A percentile compares a stretch with the other conserved stretches of the same genome.
Evolutionary conservation across 345 rosid genomes (phyloP).

Genomic region (Chamaenerion angustifolium): DNA sequence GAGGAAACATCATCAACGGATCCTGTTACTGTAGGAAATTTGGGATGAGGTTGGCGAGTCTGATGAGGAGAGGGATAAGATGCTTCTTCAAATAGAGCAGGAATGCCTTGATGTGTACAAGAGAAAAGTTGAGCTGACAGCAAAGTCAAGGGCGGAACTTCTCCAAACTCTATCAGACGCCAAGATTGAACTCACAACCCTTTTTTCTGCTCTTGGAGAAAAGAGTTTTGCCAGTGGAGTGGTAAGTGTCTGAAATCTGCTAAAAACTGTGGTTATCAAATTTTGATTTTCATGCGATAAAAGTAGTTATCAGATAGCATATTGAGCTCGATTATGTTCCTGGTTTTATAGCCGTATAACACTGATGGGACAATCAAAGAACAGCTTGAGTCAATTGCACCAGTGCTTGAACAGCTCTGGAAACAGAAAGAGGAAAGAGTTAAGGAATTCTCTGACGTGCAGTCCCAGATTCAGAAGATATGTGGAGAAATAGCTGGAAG

Average conservation of each 20-base stretch:
- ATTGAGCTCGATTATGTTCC: constrained; percentile 1
- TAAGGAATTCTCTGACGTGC: constrained; percentile 60
- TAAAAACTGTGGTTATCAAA: too few species aligned
- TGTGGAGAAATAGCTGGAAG: constrained; percentile 79
- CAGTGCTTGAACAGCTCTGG: constrained; percentile 80
- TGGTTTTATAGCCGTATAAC: constrained; percentile 53
- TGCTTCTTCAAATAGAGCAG: constrained; percentile 85
- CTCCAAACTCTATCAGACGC: constrained; percentile 81
- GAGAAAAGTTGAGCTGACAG: constrained; percentile 84
- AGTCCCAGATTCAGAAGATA: constrained; percentile 74
- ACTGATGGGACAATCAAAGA: constrained; percentile 83
- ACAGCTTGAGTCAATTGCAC: constrained; percentile 89
- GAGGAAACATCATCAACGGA: constrained; percentile 2
- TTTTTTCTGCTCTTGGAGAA: constrained; percentile 76
- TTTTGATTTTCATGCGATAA: not conserved
- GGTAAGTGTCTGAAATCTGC: constrained; percentile 14
- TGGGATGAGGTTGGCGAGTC: constrained; percentile 99
- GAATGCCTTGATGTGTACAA: constrained; percentile 87
- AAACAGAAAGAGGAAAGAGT: constrained; percentile 89
- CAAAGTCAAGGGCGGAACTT: constrained; percentile 74
- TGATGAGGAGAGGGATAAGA: constrained; percentile 85
- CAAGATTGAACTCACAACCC: constrained; percentile 61
- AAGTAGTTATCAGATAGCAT: not conserved
- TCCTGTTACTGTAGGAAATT: constrained; percentile 41
- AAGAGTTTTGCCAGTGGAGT: constrained; percentile 53